Conservation (phyloP, 2,329 filamentous ascomycete genomes). For the Hypoxylon sp. region DNA sequence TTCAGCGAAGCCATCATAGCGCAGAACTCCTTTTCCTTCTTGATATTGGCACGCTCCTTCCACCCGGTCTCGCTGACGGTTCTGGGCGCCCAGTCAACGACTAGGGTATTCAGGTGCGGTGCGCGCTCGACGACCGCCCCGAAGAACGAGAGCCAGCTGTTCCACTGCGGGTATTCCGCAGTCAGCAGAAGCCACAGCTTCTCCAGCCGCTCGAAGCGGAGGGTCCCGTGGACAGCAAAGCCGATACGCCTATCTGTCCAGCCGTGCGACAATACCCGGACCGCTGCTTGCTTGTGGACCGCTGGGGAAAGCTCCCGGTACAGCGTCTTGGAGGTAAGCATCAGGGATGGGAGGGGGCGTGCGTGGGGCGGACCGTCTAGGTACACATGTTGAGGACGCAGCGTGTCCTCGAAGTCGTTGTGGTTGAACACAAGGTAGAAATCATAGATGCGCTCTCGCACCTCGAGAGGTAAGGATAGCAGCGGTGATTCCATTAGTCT, state of each 20-base stretch:
- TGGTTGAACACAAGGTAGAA: conserved; percentile 43
- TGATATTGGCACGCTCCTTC: conserved; percentile 31
- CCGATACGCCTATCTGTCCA: conserved; percentile 45
- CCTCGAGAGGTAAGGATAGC: conserved; percentile 40
- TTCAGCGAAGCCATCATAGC: conserved; percentile 28
- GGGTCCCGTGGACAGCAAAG: conserved; percentile 47
- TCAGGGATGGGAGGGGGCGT: conserved; percentile 39
- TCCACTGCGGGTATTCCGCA: conserved; percentile 50
- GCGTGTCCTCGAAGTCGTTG: conserved; percentile 41
- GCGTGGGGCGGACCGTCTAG: conserved; percentile 28
- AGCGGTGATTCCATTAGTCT: conserved; percentile 27
- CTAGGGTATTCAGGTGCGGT: conserved; percentile 38
- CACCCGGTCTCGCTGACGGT: conserved; percentile 22
- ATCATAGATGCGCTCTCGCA: conserved; percentile 45
- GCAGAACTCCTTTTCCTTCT: conserved; percentile 47
- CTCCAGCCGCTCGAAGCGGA: conserved; percentile 46
- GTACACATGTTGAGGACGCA: conserved; percentile 40
- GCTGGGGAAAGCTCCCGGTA: conserved; percentile 40
- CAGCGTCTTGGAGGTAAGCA: conserved; percentile 39
- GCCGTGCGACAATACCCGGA: conserved; percentile 46
- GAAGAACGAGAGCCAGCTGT: conserved; percentile 49
- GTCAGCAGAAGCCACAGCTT: conserved; percentile 46
- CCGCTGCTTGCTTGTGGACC: conserved; percentile 44
- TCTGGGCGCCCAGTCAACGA: conserved; percentile 50
- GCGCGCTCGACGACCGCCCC: conserved; percentile 36